Evolutionary conservation across 2,329 filamentous ascomycete species (phyloP), one percentile per base, ranked within the genome.

Genomic region (Claviceps sp.): DNA sequence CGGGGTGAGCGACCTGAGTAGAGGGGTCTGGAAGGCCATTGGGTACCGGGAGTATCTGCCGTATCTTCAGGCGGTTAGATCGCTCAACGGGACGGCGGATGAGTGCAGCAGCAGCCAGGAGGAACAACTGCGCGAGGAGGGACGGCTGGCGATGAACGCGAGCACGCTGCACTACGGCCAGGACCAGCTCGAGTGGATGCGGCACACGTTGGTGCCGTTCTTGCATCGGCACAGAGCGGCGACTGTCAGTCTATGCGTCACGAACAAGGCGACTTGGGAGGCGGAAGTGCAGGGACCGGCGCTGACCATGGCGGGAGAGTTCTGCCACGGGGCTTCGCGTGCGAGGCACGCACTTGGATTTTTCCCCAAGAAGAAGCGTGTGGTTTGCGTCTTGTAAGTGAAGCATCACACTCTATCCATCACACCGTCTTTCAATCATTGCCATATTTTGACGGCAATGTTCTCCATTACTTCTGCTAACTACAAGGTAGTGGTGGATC

Each of bases 131-230:
- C 26, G 26, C 18, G 30, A 49, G 7, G 9, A 49, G 48, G 48
- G 26, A 42, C 26, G 48, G 13, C 6, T 6, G 3, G 7, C 20
- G n/a, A 38, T 50, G 41, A 16, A 38, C 26, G 49, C 42, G 18
- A 50, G 24, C 40, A 50, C 49, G 7, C 14, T 50, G 9, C 49
- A 30, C 11, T 50, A 50, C 42, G 49, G 49, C 20, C 49, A 38
- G 42, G 13, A 42, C 41, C 49, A 50, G 49, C 49, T 50, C 16
- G 41, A 50, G 22, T 50, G 49, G 49, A 46, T 46, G 11, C 42
- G 42, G 8, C 41, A 50, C 30, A 50, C 41, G 20, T 9, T 50
- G 42, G 18, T 6, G 1, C 49, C 49, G 14, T 50, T 50, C 11
- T 34, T 50, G 7, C 26, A 50, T 34, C 49, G 30, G 16, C 30